These are phyloP conservation scores for Xylariaceae sp. DNA, from an alignment of 2,329 filamentous ascomycete species.

Conservation along the genomic window DNA sequence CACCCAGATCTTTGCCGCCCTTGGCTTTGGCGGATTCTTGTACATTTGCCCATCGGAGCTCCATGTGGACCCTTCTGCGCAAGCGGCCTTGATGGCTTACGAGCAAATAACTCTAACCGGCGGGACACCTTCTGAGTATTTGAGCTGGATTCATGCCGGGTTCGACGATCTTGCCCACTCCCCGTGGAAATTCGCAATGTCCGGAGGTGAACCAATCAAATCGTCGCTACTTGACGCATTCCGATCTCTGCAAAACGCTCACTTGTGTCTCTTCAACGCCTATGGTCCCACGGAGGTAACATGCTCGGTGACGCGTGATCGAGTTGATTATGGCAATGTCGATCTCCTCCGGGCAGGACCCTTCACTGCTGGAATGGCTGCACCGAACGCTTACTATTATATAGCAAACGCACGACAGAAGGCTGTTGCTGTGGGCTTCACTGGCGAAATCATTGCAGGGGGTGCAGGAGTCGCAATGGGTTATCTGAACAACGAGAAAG, in stretches of 20 bases:
- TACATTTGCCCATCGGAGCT: background rate
- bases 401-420: background rate
- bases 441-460: constrained; percentile 8
- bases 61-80: background rate
- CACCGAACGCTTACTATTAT: constrained; percentile 1
- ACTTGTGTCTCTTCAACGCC: constrained; percentile 18
- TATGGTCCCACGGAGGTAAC: constrained; percentile 32
- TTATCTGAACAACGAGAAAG: constrained; percentile 2
- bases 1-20: background rate
- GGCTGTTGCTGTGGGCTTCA: background rate
- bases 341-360: background rate
- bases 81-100: background rate
- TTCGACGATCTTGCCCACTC: background rate
- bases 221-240: background rate
- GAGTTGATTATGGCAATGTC: background rate
- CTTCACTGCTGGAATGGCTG: constrained; percentile 12
- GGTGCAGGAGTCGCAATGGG: constrained; percentile 3
- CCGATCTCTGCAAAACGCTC: background rate
- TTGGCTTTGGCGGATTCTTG: background rate
- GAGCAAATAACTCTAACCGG: background rate
- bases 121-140: background rate
- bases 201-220: background rate
- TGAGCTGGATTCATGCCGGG: background rate
- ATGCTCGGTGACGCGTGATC: background rate
- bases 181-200: background rate